Base-by-base conservation (phyloP, 805 yeast genomes). In the Cyberlindnera galapagoensis region DNA sequence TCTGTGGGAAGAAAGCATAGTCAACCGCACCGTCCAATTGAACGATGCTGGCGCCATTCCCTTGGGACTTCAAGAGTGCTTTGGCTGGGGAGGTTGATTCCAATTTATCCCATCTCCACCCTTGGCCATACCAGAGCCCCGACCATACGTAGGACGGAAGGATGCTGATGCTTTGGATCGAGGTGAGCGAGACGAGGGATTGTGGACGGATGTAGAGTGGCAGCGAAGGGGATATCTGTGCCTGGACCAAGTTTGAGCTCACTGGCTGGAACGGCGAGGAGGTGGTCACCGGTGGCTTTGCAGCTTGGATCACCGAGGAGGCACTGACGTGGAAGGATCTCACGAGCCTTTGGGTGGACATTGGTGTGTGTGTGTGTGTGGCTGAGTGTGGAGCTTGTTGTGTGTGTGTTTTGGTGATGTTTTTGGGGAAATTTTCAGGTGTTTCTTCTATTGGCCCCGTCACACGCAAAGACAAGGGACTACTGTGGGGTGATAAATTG, bases 151-250 rank as follows among this genome's bases (percentile, higher is more conserved):
- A 32, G 10, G 22, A 26, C 9, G 38, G 34, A 6, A 35, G 18
- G 6, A 29, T 9, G n/a, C 20, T 24, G 14, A 39, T 37, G 8
- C 30, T 24, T 6, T 15, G 7, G 21, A 38, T 9, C 5, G 37
- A 32, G 3, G 45, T 35, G 2, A 76, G 51, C 3, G 77, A 60
- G 30, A 77, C 52, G 19, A 78, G 47, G 0, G 80, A 62, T 3
- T 74, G 71, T 24, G 63, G 59, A 24, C 67, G 60, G 9, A 75
- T 53, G 39, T 61, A 59, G 2, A 74, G 52, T 0, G 83, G 81
- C 1, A 72, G 56, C 0, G 82, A 75, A 1, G 84, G 76, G 1
- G 79, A 76, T n/a, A 71, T 48, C 1, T 63, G 56, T n/a, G 75
- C 50, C 6, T 71, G 59, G 15, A 75, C 52, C 0, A 74, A 59